phyloP scores from a whole-genome alignment of 164 flowering plant genomes.

The Sextonia rubra region DNA sequence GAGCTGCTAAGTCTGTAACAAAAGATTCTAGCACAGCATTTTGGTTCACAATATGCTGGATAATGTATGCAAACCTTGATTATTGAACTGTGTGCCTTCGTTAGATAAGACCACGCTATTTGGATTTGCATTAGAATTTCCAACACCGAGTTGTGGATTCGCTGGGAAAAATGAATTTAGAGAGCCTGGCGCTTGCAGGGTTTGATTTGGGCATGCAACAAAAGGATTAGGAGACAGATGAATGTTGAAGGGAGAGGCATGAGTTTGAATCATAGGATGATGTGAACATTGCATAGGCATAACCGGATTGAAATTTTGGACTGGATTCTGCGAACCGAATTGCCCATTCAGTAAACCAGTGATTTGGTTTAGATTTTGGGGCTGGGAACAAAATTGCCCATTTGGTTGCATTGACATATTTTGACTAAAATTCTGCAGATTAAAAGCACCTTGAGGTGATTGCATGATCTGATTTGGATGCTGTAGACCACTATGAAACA shows the following conservation, averaged over 20 bases:
- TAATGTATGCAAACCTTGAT: background rate
- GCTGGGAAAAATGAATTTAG: background rate
- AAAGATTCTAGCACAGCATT: background rate
- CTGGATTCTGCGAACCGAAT: background rate
- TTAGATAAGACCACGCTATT: background rate
- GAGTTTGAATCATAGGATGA: background rate
- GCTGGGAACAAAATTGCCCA: background rate
- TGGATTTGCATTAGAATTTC: slow-evolving; percentile 1
- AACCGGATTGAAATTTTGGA: background rate
- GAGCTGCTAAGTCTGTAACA: background rate
- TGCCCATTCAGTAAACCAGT: slow-evolving; percentile 1
- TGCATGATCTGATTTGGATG: background rate
- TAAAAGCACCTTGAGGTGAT: background rate
- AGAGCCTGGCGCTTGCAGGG: background rate
- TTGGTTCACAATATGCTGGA: background rate
- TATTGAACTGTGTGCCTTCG: slow-evolving; percentile 1
- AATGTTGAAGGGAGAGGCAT: background rate
- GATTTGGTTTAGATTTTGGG: background rate
- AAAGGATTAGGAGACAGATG: background rate
- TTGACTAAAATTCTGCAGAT: background rate
- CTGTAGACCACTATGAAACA: background rate
- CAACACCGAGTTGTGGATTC: background rate
- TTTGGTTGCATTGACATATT: background rate
- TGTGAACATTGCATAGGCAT: background rate
- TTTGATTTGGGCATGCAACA: background rate